Evolutionary conservation across 1,139 yeast species (phyloP), one percentile per base, ranked within the genome.

Genomic region (Yamadazyma dendronema): DNA sequence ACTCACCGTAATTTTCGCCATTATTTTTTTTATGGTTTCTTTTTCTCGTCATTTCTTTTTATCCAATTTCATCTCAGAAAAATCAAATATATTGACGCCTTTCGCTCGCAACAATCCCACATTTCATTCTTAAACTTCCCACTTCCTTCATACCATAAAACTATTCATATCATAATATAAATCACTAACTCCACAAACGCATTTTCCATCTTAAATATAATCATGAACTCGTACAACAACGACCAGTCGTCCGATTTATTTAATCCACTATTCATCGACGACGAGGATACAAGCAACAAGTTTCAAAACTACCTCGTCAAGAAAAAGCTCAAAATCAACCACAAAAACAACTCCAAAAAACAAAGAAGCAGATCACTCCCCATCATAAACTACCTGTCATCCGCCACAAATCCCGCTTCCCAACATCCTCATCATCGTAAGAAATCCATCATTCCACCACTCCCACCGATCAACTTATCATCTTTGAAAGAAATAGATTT

Each of bases 391-490:
- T 67, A 66, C 49, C 19, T 13, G 4, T 10, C 25, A 13, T 12
- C 25, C 28, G 17, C 30, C 33, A 14, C 33, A n/a, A n/a, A n/a
- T 28, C 6, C 40, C 36, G 5, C 26, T 8, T 42, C 41, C 35
- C 53, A 34, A 36, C 57, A 39, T 31, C 47, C 25, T 41, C 39
- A 30, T 40, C 36, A 32, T 42, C 34, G 41, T 11, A 42, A 39
- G 38, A 41, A 41, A 33, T 35, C 50, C 9, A 35, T 50, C 28
- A 47, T 62, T 13, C 68, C 65, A 13, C 71, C 72, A 15, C 61
- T 69, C 19, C 97, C 97, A 1, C 96, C 96, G 0, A 90, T 89
- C 40, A 88, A 87, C 58, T 67, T 87, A 39, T 92, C 84, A 53
- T 81, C 89, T 30, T 71, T 90, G 49, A 79, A 84, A 49, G 96